These are phyloP conservation scores for Metarhizium brunneum DNA, from an alignment of 2,329 filamentous ascomycete genomes.

Conservation along the genomic window DNA sequence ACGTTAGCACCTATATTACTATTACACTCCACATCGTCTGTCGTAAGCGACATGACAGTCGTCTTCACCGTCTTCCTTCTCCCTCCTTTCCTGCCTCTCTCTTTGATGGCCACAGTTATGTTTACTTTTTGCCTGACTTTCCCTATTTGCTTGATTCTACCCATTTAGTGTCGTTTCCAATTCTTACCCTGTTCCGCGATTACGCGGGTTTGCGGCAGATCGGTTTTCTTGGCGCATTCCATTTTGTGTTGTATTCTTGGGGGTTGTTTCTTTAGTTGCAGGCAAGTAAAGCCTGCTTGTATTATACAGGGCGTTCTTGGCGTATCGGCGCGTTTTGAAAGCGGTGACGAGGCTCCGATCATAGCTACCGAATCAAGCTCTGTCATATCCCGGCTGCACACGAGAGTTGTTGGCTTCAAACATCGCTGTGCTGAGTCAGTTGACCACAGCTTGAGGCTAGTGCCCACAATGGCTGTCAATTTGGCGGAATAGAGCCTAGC, in stretches of 20 bases:
- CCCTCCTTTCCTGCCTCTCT: too few species aligned
- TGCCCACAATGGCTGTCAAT: neutral
- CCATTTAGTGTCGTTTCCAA: too few species aligned
- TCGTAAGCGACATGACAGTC: neutral
- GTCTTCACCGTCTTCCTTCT: neutral
- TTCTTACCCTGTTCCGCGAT: too few species aligned
- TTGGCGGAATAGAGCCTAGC: neutral
- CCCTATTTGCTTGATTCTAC: too few species aligned
- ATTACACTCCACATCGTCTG: neutral
- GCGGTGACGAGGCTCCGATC: neutral
- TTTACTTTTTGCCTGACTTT: too few species aligned
- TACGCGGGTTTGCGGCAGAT: too few species aligned
- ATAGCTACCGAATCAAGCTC: neutral
- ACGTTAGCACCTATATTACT: neutral
- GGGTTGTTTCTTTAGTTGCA: neutral
- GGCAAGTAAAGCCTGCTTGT: neutral
- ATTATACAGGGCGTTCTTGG: neutral
- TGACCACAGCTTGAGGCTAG: neutral
- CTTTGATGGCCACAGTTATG: too few species aligned
- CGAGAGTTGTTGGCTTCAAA: neutral
- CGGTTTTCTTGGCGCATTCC: too few species aligned
- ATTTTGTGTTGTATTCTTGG: too few species aligned
- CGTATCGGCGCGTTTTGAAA: neutral
- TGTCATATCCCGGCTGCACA: neutral
- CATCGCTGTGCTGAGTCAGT: neutral